phyloP scores from a whole-genome alignment of 495 filamentous ascomycete genomes.

The Choiromyces venosus region DNA sequence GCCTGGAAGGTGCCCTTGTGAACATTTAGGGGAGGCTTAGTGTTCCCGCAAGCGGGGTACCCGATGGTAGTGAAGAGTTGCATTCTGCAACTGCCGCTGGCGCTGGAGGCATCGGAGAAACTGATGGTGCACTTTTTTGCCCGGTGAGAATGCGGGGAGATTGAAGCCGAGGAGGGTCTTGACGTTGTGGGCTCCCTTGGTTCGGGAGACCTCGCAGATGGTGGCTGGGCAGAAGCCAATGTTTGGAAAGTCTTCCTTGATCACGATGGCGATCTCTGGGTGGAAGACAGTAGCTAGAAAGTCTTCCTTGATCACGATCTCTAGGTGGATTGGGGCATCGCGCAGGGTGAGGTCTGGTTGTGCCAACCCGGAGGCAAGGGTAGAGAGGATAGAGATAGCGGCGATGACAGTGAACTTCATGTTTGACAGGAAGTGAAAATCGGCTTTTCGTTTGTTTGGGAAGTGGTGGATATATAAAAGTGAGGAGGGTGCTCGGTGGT shows the following conservation, averaged over 20 bases:
- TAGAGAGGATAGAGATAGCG: neutral
- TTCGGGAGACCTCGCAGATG: neutral
- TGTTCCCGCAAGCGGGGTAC: neutral
- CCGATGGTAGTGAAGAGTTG: neutral
- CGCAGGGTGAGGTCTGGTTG: neutral
- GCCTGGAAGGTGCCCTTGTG: neutral
- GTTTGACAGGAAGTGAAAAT: neutral
- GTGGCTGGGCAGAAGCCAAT: neutral
- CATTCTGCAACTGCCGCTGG: neutral
- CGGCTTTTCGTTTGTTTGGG: neutral
- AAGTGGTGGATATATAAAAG: neutral
- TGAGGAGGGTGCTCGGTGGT: neutral
- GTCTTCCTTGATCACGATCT: no score
- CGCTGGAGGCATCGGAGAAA: neutral
- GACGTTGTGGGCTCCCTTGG: neutral
- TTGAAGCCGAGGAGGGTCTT: neutral
- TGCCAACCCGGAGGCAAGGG: neutral
- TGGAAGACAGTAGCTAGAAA: no score
- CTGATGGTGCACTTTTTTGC: neutral
- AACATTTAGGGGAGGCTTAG: neutral
- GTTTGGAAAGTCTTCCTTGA: neutral
- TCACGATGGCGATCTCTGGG: neutral
- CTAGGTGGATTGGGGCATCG: rapidly evolving
- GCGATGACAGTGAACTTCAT: neutral
- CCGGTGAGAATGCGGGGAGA: no score